These are phyloP conservation scores for Cystofilobasidium bisporidii DNA, from an alignment of 768 basidiomycete genomes.

Conservation along the genomic window DNA sequence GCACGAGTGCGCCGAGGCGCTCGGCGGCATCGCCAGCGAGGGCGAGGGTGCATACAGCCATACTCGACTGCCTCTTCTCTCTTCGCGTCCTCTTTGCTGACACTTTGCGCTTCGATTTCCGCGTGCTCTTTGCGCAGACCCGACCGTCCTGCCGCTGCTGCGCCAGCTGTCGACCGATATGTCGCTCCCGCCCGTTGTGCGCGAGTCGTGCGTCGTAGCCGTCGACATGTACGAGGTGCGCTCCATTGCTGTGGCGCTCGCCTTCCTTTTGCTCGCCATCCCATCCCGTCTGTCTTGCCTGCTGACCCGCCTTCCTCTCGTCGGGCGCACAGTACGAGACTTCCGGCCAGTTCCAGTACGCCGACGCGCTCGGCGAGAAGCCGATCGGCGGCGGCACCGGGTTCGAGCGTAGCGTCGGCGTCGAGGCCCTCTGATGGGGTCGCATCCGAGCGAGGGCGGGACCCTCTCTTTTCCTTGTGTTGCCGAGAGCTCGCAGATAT, in stretches of 20 bases:
- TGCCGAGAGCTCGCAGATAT: neutral
- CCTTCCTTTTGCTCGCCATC: neutral
- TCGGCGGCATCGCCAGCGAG: constrained; percentile 76
- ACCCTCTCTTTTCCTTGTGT: too few relatives aligned
- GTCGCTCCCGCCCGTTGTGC: constrained; percentile 78
- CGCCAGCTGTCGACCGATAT: constrained; percentile 69
- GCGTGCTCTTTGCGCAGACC: constrained; percentile 39
- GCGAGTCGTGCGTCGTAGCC: constrained; percentile 91
- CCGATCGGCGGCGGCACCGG: constrained; percentile 23
- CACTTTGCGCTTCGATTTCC: neutral
- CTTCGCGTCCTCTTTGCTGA: neutral
- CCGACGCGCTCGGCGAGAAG: constrained; percentile 18
- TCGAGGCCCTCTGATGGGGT: neutral
- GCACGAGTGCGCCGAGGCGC: constrained; percentile 95
- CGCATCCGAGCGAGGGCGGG: too few relatives aligned
- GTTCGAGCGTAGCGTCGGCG: constrained; percentile 20
- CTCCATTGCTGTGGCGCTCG: constrained; percentile 3
- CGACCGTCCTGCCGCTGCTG: constrained; percentile 77
- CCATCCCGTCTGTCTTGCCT: neutral
- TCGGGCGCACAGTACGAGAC: constrained; percentile 63
- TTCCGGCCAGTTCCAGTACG: constrained; percentile 59
- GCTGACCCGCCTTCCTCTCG: neutral
- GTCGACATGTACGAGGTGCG: constrained; percentile 79
- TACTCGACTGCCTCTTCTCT: neutral
- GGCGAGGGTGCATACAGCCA: constrained; percentile 35